Conservation (phyloP, 2,329 filamentous ascomycete genomes). For the Elsinoe fawcettii region DNA sequence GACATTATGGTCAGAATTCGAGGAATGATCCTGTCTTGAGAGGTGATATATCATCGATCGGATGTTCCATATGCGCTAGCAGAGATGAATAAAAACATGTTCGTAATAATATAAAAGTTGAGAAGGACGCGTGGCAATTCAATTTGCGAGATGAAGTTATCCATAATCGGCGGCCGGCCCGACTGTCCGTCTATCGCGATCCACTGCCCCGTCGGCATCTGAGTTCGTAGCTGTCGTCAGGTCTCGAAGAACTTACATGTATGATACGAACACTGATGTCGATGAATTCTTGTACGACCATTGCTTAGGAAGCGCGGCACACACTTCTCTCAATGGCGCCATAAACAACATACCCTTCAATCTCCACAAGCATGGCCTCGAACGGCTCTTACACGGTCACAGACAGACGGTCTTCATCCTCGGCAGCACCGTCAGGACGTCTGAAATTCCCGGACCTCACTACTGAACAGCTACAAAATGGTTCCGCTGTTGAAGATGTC, state of each 20-base stretch:
- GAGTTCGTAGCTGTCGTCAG: neutral
- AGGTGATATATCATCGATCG: too few relatives aligned
- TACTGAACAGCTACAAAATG: slow-evolving; percentile 33
- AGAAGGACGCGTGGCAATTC: too few relatives aligned
- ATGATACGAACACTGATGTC: neutral
- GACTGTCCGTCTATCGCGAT: neutral
- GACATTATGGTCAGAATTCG: too few relatives aligned
- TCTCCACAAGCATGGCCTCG: slow-evolving; percentile 10
- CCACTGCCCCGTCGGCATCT: neutral
- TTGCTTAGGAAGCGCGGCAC: neutral
- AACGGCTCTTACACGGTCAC: slow-evolving; percentile 12
- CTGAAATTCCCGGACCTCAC: slow-evolving; percentile 42
- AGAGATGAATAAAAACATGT: too few relatives aligned
- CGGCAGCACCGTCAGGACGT: slow-evolving; percentile 24
- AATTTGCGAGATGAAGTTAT: neutral
- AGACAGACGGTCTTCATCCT: slow-evolving; percentile 19
- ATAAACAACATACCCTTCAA: neutral
- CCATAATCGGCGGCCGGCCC: neutral
- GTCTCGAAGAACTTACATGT: neutral
- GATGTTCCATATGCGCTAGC: too few relatives aligned
- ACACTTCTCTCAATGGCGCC: slow-evolving; percentile 8
- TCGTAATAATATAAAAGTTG: too few relatives aligned
- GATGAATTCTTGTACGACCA: neutral
- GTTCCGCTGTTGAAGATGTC: slow-evolving; percentile 22
- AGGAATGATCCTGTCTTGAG: too few relatives aligned